These are phyloP conservation scores for Zelopaecilomyces penicillatus DNA, from an alignment of 2,329 filamentous ascomycete species.

Conservation along the genomic window DNA sequence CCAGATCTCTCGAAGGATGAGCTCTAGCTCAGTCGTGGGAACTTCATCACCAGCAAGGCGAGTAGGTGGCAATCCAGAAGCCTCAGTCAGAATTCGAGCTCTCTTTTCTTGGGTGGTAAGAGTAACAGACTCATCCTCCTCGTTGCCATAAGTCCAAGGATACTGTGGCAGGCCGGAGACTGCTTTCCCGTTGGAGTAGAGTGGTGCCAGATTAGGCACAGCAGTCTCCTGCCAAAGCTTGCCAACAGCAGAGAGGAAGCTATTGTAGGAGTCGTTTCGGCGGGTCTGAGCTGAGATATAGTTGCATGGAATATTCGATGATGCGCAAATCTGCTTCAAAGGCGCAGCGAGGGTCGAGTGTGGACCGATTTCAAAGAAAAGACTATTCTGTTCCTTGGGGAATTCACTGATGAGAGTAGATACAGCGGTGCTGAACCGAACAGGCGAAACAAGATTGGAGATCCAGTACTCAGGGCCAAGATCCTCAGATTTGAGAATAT, in stretches of 20 bases:
- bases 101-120: conserved; percentile 3
- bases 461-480: conserved; percentile 5
- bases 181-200: conserved; percentile 5
- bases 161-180: conserved; percentile 7
- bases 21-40: conserved; percentile 3
- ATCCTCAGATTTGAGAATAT: conserved; percentile 2
- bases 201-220: background rate
- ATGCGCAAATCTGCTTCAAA: conserved; percentile 14
- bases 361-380: conserved; percentile 19
- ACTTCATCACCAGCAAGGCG: conserved; percentile 3
- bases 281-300: background rate
- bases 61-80: background rate
- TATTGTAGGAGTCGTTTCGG: background rate
- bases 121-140: background rate
- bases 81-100: conserved; percentile 2
- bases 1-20: conserved; percentile 7
- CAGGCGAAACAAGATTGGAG: conserved; percentile 9
- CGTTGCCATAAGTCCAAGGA: conserved; percentile 3
- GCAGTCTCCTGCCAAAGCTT: conserved; percentile 2
- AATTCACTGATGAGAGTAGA: conserved; percentile 3
- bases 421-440: conserved; percentile 11
- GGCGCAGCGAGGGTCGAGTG: conserved; percentile 18
- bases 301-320: background rate
- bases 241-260: background rate
- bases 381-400: background rate